phyloP scores from a whole-genome alignment of 2,329 filamentous ascomycete genomes.

The Leptographium radiaticola region DNA sequence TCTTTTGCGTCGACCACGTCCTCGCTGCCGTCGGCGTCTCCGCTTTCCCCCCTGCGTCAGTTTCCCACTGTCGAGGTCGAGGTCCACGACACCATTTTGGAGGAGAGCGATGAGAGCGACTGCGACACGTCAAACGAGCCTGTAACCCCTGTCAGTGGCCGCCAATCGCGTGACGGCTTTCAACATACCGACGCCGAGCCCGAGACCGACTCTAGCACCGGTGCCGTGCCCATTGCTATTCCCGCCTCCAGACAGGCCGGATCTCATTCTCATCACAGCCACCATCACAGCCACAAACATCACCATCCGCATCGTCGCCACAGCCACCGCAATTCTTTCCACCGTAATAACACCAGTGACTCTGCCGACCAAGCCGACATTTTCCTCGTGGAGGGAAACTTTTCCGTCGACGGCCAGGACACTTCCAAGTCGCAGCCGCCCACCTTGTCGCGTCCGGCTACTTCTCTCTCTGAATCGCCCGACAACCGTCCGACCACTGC shows the following conservation, averaged over 20 bases:
- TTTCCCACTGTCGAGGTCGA: constrained; percentile 28
- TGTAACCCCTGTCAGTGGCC: constrained; percentile 45
- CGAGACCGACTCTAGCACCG: constrained; percentile 13
- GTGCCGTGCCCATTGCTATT: neutral
- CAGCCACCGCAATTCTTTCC: neutral
- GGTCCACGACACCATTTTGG: constrained; percentile 37
- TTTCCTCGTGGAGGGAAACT: neutral
- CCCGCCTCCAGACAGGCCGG: constrained; percentile 12
- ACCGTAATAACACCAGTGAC: neutral
- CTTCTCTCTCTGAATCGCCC: neutral
- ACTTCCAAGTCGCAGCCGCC: neutral
- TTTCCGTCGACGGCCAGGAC: neutral
- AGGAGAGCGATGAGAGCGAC: constrained; percentile 46
- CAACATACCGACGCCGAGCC: constrained; percentile 23
- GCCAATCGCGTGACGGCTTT: constrained; percentile 40
- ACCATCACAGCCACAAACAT: constrained; percentile 1
- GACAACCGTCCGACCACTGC: constrained; percentile 6
- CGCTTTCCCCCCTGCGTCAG: constrained; percentile 31
- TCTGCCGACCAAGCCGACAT: neutral
- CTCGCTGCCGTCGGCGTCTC: constrained; percentile 11
- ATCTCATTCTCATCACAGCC: constrained; percentile 13
- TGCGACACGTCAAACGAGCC: constrained; percentile 48
- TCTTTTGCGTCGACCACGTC: neutral
- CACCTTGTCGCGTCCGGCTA: neutral
- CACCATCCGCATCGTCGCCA: neutral